Evolutionary conservation across 2,329 filamentous ascomycete species (phyloP).

Genomic region (Kalmusia sp.): DNA sequence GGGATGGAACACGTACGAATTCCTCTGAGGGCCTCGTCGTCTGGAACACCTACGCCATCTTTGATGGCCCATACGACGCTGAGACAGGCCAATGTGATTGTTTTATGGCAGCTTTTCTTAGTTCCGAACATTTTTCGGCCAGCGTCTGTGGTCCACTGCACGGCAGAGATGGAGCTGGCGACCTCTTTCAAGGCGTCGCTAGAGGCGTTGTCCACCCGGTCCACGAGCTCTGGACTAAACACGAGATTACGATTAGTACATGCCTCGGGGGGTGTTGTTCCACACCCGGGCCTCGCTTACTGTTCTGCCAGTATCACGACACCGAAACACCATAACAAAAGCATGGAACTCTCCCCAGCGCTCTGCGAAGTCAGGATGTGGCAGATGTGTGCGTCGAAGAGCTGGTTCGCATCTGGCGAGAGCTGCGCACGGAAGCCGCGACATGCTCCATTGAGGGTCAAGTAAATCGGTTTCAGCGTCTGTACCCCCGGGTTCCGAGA

Average conservation of each 20-base stretch:
- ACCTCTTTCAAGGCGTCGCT: neutral
- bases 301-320: conserved; percentile 38
- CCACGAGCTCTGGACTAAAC: conserved; percentile 10
- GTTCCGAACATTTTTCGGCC: conserved; percentile 42
- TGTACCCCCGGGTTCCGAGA: conserved; percentile 27
- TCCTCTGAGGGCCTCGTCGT: conserved; percentile 35
- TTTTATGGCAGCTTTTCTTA: conserved; percentile 31
- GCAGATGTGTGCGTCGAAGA: conserved; percentile 37
- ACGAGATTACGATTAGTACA: neutral
- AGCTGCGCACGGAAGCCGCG: conserved; percentile 34
- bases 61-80: conserved; percentile 40
- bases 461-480: conserved; percentile 37
- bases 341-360: conserved; percentile 32
- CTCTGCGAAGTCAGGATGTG: conserved; percentile 33
- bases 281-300: conserved; percentile 10
- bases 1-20: conserved; percentile 22
- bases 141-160: conserved; percentile 36
- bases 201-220: conserved; percentile 4
- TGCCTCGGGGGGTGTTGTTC: neutral
- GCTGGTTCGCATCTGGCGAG: conserved; percentile 23
- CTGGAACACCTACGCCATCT: conserved; percentile 28
- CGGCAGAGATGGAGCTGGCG: neutral
- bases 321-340: conserved; percentile 42
- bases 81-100: conserved; percentile 36
- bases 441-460: conserved; percentile 47